These are phyloP conservation scores for Fusarium lateritium DNA, from an alignment of 2,329 filamentous ascomycete genomes.

Conservation along the genomic window DNA sequence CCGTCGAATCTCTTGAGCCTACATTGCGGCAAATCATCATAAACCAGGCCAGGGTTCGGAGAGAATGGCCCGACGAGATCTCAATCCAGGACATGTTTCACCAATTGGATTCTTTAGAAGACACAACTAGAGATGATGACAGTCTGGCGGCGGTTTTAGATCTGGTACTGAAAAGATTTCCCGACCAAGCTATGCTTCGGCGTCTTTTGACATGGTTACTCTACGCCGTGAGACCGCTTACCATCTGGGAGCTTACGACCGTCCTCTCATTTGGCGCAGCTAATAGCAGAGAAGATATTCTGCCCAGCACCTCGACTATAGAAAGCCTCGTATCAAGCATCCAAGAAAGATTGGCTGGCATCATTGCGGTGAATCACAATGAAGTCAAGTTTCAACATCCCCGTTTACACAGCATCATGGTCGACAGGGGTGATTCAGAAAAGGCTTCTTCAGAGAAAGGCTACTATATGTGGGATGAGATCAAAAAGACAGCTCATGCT, in stretches of 20 bases:
- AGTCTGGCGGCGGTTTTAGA: background rate
- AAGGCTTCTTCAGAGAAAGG: fast-evolving
- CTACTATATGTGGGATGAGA: background rate
- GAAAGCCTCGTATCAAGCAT: background rate
- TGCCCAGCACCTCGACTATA: background rate
- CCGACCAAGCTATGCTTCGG: background rate
- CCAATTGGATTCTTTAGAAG: background rate
- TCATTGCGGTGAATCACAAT: slow-evolving; percentile 2
- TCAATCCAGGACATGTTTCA: background rate
- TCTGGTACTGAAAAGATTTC: background rate
- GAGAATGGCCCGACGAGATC: background rate
- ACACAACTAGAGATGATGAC: background rate
- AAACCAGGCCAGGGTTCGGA: background rate
- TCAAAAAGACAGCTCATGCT: background rate
- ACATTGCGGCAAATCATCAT: background rate
- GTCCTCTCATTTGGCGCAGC: background rate
- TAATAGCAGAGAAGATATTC: fast-evolving
- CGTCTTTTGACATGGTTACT: slow-evolving; percentile 1
- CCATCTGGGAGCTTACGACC: slow-evolving; percentile 12
- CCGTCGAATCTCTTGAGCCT: background rate
- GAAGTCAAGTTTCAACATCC: slow-evolving; percentile 10
- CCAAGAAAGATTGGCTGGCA: background rate
- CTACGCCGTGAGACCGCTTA: slow-evolving; percentile 15
- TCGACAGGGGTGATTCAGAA: fast-evolving
- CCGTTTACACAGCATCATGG: background rate